phyloP scores from a whole-genome alignment of 352 stramenopile genomes.

The Pythium coloratum region DNA sequence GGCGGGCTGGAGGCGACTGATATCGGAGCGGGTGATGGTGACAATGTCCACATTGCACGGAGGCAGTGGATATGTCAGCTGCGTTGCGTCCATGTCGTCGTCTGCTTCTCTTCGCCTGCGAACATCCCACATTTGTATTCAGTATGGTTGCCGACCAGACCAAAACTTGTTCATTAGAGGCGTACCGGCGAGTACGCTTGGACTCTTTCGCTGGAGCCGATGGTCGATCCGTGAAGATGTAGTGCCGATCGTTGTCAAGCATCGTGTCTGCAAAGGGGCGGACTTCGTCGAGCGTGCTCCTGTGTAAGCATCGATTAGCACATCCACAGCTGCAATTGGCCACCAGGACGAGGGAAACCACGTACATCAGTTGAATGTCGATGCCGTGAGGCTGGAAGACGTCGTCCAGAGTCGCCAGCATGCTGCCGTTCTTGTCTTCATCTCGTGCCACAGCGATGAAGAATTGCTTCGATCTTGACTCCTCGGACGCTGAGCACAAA shows the following conservation, averaged over 20 bases:
- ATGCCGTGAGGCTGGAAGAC: not conserved
- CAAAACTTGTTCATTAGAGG: not conserved
- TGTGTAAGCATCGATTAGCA: not conserved
- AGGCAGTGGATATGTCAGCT: constrained; percentile 69
- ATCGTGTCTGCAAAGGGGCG: constrained; percentile 8
- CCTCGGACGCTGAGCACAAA: not conserved
- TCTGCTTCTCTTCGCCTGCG: constrained; percentile 13
- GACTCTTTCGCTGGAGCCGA: not conserved
- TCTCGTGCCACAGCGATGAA: constrained; percentile 17
- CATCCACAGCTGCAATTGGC: too few species aligned
- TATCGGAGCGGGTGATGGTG: constrained; percentile 65
- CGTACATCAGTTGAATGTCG: constrained; percentile 12
- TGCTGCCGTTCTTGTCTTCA: constrained; percentile 12
- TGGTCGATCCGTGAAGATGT: constrained; percentile 7
- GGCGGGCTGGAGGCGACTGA: constrained; percentile 53
- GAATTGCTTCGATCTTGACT: constrained; percentile 10
- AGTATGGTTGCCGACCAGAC: not conserved
- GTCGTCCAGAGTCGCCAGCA: constrained; percentile 13
- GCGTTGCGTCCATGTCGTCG: constrained; percentile 18
- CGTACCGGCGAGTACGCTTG: constrained; percentile 13
- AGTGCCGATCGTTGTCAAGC: constrained; percentile 15
- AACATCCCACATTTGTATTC: not conserved
- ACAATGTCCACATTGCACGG: constrained; percentile 74
- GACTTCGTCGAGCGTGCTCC: constrained; percentile 18
- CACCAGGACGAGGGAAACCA: not conserved